Evolutionary conservation across 2,329 filamentous ascomycete genomes (phyloP).

Genomic region (Podosphaera aphanis): DNA sequence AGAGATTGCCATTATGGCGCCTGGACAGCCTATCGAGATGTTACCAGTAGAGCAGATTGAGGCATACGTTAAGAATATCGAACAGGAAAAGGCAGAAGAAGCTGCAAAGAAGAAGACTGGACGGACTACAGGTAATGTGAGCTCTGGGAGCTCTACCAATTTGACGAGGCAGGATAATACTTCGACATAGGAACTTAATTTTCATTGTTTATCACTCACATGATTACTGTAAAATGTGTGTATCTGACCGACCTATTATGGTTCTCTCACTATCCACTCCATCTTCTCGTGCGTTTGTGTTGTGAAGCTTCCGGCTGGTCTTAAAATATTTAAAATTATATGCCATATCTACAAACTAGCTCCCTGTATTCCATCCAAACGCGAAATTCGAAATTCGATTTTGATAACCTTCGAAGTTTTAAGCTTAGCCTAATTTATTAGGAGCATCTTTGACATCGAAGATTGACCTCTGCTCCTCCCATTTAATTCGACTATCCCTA

Average conservation of each 20-base stretch:
- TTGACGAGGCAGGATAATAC: slow-evolving; percentile 35
- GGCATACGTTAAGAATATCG: slow-evolving; percentile 92
- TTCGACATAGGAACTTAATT: slow-evolving; percentile 1
- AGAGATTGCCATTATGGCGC: slow-evolving; percentile 94
- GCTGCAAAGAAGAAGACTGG: slow-evolving; percentile 90
- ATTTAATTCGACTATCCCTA: slow-evolving; percentile 57
- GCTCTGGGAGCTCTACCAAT: slow-evolving; percentile 40
- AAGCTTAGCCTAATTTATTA: slow-evolving; percentile 47
- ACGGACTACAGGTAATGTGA: slow-evolving; percentile 35
- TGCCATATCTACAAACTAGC: no score
- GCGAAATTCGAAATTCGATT: slow-evolving; percentile 1
- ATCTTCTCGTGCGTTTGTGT: no score
- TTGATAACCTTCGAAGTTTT: background rate
- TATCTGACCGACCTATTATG: slow-evolving; percentile 4
- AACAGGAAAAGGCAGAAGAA: slow-evolving; percentile 98
- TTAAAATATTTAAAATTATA: no score
- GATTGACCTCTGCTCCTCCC: slow-evolving; percentile 33
- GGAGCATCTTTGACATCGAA: slow-evolving; percentile 58
- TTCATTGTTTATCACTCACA: background rate
- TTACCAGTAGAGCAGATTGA: slow-evolving; percentile 90
- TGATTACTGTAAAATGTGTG: slow-evolving; percentile 15
- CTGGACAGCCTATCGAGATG: slow-evolving; percentile 78
- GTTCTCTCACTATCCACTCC: no score
- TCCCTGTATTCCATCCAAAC: no score
- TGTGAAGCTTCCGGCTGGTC: no score